These are phyloP conservation scores for Pseudocercospora fijiensis DNA, from an alignment of 2,329 filamentous ascomycete species.

Conservation along the genomic window DNA sequence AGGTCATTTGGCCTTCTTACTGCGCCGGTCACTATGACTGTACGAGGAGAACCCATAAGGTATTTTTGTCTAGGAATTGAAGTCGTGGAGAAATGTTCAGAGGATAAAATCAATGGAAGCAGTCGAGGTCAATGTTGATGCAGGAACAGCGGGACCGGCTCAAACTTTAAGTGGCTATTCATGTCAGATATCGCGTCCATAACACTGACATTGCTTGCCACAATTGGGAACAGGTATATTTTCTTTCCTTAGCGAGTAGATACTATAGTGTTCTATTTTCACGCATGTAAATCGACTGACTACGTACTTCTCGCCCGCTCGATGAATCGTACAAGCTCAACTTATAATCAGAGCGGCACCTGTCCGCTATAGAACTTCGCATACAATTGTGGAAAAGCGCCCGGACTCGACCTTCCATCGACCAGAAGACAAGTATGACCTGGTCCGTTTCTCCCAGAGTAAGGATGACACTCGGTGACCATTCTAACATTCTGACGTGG, in stretches of 20 bases:
- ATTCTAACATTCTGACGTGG: background rate
- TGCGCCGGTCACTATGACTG: conserved; percentile 39
- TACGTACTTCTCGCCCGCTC: background rate
- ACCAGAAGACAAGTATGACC: background rate
- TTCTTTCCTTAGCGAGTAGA: background rate
- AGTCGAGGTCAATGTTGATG: background rate
- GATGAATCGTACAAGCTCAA: background rate
- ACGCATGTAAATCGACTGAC: no score
- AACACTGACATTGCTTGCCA: background rate
- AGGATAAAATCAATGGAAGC: background rate
- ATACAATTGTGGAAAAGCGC: background rate
- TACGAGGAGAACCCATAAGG: conserved; percentile 33
- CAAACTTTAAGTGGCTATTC: background rate
- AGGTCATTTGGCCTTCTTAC: conserved; percentile 21
- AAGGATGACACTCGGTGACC: background rate
- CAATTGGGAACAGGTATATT: background rate
- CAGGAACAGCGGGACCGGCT: background rate
- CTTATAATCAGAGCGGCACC: background rate
- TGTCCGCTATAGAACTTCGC: background rate
- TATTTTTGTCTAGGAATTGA: background rate
- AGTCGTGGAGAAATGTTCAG: background rate
- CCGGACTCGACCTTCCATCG: background rate
- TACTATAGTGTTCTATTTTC: no score
- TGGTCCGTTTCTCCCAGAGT: background rate
- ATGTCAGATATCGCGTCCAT: background rate